phyloP scores from a whole-genome alignment of 352 stramenopile genomes.

The Ophiocytium majus region DNA sequence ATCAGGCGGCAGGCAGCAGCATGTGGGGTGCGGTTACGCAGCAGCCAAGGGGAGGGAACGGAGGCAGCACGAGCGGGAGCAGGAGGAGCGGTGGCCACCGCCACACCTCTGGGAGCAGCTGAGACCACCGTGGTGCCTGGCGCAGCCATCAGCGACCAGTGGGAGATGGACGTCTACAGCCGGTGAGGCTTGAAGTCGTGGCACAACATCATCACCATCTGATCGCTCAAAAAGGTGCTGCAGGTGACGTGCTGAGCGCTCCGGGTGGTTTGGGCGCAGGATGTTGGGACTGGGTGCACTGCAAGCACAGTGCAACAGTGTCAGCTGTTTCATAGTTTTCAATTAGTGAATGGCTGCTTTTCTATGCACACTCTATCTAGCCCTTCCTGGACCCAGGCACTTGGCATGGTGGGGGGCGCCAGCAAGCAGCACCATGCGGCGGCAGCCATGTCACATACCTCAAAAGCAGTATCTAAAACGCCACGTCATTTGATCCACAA shows the following conservation, averaged over 20 bases:
- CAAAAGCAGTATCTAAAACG: too few relatives aligned
- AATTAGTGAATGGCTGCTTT: too few relatives aligned
- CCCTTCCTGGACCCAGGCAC: too few relatives aligned
- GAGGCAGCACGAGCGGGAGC: background rate
- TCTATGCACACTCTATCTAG: too few relatives aligned
- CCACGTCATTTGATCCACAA: too few relatives aligned
- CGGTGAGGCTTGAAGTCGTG: too few relatives aligned
- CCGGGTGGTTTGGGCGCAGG: background rate
- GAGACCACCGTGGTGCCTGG: conserved; percentile 35
- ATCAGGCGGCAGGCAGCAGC: background rate
- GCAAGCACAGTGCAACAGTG: background rate
- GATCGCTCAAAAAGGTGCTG: background rate
- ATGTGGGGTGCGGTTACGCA: background rate
- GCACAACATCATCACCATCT: background rate
- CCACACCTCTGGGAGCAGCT: conserved; percentile 9
- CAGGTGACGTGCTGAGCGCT: background rate
- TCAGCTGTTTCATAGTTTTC: background rate
- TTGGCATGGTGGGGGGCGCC: too few relatives aligned
- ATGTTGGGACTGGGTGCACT: background rate
- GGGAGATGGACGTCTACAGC: conserved; percentile 55
- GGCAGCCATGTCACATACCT: too few relatives aligned
- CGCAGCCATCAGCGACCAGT: conserved; percentile 48
- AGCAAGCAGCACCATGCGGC: too few relatives aligned
- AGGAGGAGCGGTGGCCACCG: background rate
- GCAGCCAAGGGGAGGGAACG: background rate